Base-by-base conservation (phyloP, 2,329 filamentous ascomycete species). In the Sclerotinia minor region DNA sequence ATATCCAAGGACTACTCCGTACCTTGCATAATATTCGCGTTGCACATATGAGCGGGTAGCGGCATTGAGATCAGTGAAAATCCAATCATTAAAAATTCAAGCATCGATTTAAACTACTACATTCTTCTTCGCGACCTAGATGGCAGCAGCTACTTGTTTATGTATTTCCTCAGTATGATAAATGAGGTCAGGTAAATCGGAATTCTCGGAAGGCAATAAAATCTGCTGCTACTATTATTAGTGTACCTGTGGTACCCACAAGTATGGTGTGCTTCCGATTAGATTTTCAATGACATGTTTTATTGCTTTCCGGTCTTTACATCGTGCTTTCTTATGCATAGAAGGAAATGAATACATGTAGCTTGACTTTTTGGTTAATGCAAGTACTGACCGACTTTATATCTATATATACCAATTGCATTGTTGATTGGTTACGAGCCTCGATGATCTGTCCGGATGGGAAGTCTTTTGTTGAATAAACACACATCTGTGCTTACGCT, bases 361-460 rank as follows among this genome's bases (percentile, higher is more conserved):
- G 21, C 29, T 35, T 11, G 19, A 41, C 29, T 15, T n/a, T 54
- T 35, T 35, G 38, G 38, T 24, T 5, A 24, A 41, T 41, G 58
- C 44, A 60, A 21, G 6, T 49, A 60, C 44, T 49, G 58, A 60
- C 58, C 58, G 44, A 60, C 58, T 60, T 60, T 60, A 35, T 60
- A 47, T 47, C 58, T 60, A 49, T 60, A n/a, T 60, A 32, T 35
- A 32, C 8, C 24, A n/a, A 15, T 9, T 15, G 17, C n/a, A 21
- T 19, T 44, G 7, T 45, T 41, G 19, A 13, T 59, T 58, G 17
- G 17, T 58, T 60, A 35, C 32, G 13, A 32, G 8, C 17, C 11
- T n/a, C n/a, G 19, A 15, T 55, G 19, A 35, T 54, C 19, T 32
- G 26, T 32, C 21, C 9, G 21, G 9, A 35, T 54, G 29, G 21